Base-by-base conservation (phyloP, 164 flowering plant species). In the Litsea cubeba region DNA sequence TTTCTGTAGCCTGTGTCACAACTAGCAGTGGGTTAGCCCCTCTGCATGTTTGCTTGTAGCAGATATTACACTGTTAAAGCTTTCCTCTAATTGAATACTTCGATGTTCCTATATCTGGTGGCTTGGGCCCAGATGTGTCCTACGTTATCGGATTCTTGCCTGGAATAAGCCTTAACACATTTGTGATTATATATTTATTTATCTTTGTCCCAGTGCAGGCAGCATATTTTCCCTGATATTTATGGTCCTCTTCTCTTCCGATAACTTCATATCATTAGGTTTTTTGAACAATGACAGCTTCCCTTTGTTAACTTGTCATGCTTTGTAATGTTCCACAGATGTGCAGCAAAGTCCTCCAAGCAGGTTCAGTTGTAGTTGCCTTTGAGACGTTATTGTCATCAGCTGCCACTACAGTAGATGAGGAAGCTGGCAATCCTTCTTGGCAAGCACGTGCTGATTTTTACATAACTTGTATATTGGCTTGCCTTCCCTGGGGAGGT, bases 391-490 rank as follows among this genome's bases (percentile, higher is more conserved):
- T 96, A 65, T 71, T 96, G 67, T 96, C 98, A 46, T 94, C 98
- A 62, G 93, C 99, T 73, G 97, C 97, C 70, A 92, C 95, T 64
- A 94, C 90, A 18, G 88, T 94, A 69, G 99, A 96, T 83, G 98
- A 96, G 75, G 99, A 94, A 78, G 90, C 83, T 79, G 99, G 98
- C 77, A 96, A 90, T 83, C 98, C 98, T n/a, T 83, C 90, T 51
- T 94, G 99, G 98, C 99, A 94, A 86, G 87, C 99, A 65, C 81
- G 91, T 68, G 98, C 94, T 71, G 98, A 96, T 84, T 94, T 96
- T 73, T 96, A 94, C 64, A 83, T 96, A 17, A 83, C 83, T 62
- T 94, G 99, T 82, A 88, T 96, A 65, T 81, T 96, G 62, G 89
- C 98, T 8, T 90, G 97, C 77, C 97, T 96, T 49, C 99, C 98